These are phyloP conservation scores for Pleoardoris graminearum DNA, from an alignment of 2,329 filamentous ascomycete species.

Conservation along the genomic window DNA sequence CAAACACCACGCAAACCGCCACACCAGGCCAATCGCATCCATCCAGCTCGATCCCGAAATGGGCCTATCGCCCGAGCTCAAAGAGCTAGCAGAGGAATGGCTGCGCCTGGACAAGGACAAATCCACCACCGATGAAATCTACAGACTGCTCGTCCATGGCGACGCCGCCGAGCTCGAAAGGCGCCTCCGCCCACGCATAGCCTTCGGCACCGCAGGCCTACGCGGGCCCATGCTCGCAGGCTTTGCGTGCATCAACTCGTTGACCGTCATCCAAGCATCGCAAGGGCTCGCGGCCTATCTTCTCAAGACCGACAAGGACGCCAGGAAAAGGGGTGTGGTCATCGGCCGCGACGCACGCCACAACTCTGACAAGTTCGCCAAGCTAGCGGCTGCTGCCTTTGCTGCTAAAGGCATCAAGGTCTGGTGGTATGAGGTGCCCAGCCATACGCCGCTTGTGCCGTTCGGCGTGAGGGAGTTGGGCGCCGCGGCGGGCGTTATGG, in stretches of 20 bases:
- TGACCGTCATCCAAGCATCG: conserved; percentile 65
- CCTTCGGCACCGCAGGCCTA: conserved; percentile 66
- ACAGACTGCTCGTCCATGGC: conserved; percentile 52
- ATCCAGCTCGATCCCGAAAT: conserved; percentile 21
- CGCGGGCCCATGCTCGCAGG: conserved; percentile 68
- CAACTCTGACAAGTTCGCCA: conserved; percentile 64
- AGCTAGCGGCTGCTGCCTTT: conserved; percentile 63
- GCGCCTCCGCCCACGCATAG: conserved; percentile 59
- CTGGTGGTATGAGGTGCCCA: conserved; percentile 59
- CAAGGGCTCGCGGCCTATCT: conserved; percentile 67
- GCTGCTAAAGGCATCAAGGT: conserved; percentile 61
- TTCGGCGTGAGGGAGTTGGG: conserved; percentile 60
- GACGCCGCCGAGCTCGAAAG: conserved; percentile 55
- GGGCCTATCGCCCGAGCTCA: conserved; percentile 33
- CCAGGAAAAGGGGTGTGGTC: conserved; percentile 56
- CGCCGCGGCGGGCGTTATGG: conserved; percentile 65
- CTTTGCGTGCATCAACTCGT: conserved; percentile 63
- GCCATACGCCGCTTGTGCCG: conserved; percentile 65
- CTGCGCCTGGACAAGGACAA: conserved; percentile 61
- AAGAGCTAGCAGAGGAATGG: conserved; percentile 58
- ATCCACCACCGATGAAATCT: conserved; percentile 58
- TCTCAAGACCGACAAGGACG: conserved; percentile 49
- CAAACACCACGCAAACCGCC: not conserved
- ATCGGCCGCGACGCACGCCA: conserved; percentile 66
- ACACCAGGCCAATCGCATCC: not conserved